Conservation (phyloP, 257 asterid genomes). For the Przewalskia tangutica region DNA sequence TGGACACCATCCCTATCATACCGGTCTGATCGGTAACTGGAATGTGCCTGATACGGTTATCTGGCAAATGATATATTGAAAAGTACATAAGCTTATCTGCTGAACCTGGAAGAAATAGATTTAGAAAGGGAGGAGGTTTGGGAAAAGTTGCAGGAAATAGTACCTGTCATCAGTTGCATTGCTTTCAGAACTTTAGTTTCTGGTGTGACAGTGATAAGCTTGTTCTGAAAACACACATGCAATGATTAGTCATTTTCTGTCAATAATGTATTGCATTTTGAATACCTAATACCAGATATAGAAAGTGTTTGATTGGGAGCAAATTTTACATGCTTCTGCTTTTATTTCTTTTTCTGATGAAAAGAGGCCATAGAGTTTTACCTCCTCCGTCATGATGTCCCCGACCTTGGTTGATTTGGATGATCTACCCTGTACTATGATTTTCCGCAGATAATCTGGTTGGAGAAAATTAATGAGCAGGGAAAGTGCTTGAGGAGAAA, state of each 20-base stretch:
- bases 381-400: conserved; percentile 99
- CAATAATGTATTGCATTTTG: not conserved
- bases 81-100: not conserved
- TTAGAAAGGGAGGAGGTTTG: not conserved
- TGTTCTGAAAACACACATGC: conserved; percentile 49
- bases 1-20: conserved; percentile 92
- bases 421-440: conserved; percentile 91
- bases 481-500: not conserved
- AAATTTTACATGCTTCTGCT: not conserved
- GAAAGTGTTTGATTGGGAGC: not conserved
- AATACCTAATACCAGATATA: not conserved
- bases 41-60: conserved; percentile 92
- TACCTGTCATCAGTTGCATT: conserved; percentile 95
- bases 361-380: conserved; percentile 9
- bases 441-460: conserved; percentile 90
- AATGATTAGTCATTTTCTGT: not conserved
- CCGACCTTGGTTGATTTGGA: conserved; percentile 95
- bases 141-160: not conserved
- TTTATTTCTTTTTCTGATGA: not conserved
- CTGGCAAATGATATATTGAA: conserved; percentile 25
- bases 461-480: conserved; percentile 1
- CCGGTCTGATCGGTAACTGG: conserved; percentile 64
- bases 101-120: not conserved
- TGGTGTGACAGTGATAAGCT: conserved; percentile 79
- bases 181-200: conserved; percentile 85